Percentiles rank a stretch among this genome's conserved stretches.
Evolutionary conservation across 495 filamentous ascomycete species (phyloP).

Genomic region (Penicillium tannophilum): DNA sequence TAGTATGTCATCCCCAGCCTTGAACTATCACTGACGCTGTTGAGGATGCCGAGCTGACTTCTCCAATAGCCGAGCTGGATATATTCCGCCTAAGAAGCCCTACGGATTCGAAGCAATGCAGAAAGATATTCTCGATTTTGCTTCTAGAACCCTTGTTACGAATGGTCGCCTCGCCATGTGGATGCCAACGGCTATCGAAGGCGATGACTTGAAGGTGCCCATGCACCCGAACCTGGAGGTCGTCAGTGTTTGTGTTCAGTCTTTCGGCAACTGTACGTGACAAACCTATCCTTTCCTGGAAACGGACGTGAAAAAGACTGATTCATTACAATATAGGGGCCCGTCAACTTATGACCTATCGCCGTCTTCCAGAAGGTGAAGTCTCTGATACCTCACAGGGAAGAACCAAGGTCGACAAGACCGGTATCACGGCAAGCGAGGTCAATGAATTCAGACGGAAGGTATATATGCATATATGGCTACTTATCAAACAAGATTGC

Average conservation of each 20-base stretch:
- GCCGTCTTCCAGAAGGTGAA: constrained; percentile 64
- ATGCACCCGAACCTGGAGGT: constrained; percentile 75
- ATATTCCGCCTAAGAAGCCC: constrained; percentile 84
- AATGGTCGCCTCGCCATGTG: constrained; percentile 84
- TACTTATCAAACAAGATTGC: neutral
- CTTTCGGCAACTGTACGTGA: constrained; percentile 80
- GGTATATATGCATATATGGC: constrained; percentile 23
- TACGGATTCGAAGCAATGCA: constrained; percentile 91
- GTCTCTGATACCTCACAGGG: constrained; percentile 45
- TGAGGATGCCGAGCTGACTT: neutral
- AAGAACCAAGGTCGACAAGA: constrained; percentile 41
- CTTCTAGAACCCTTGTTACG: constrained; percentile 75
- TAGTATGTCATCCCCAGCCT: constrained; percentile 48
- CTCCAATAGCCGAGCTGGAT: constrained; percentile 62
- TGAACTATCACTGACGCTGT: neutral
- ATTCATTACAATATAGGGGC: constrained; percentile 59
- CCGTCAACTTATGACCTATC: constrained; percentile 82
- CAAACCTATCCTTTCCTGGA: neutral
- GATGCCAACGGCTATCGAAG: constrained; percentile 93
- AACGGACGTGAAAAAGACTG: neutral
- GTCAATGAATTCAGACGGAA: constrained; percentile 78
- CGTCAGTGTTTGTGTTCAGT: constrained; percentile 78
- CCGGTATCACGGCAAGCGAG: constrained; percentile 64
- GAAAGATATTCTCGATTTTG: constrained; percentile 84
- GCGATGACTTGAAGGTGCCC: constrained; percentile 72